Evolutionary conservation across 257 asterid species (phyloP).

Genomic region (Scutellaria barbata): DNA sequence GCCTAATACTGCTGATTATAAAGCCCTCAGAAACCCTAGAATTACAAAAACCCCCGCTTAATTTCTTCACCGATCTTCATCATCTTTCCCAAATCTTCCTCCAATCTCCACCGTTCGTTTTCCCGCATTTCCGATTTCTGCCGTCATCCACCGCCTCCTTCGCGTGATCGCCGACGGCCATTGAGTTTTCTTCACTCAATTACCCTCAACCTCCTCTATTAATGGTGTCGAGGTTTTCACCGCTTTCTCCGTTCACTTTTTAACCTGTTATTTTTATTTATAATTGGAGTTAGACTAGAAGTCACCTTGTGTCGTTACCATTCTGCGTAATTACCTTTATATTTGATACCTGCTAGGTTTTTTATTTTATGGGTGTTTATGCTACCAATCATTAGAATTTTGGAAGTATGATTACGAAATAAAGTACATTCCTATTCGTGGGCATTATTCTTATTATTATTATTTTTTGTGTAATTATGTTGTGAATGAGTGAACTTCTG

Average conservation of each 20-base stretch:
- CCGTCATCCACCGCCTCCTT: conserved; percentile 27
- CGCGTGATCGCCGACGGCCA: conserved; percentile 27
- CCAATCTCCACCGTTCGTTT: conserved; percentile 51
- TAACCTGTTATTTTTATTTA: not conserved
- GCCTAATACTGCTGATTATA: not conserved
- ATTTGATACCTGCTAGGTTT: not conserved
- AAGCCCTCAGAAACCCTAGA: conserved; percentile 48
- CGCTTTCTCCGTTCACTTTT: not conserved
- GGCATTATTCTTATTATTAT: not conserved
- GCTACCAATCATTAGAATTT: not conserved
- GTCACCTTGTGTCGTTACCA: not conserved
- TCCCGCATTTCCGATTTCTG: conserved; percentile 35
- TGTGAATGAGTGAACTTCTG: conserved; percentile 20
- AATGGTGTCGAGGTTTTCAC: conserved; percentile 30
- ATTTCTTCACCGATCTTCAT: conserved; percentile 38
- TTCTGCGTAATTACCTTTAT: not conserved
- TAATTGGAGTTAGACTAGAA: not conserved
- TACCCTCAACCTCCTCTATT: not conserved
- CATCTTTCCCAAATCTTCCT: conserved; percentile 38
- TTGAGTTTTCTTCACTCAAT: conserved; percentile 7
- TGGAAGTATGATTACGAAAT: not conserved
- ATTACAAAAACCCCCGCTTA: conserved; percentile 38
- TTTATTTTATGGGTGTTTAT: conserved; percentile 1
- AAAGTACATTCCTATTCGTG: conserved; percentile 16
- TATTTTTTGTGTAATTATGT: not conserved